These are phyloP conservation scores for Vaccinium macrocarpon DNA, from an alignment of 148 eudicot genomes.

Conservation along the genomic window DNA sequence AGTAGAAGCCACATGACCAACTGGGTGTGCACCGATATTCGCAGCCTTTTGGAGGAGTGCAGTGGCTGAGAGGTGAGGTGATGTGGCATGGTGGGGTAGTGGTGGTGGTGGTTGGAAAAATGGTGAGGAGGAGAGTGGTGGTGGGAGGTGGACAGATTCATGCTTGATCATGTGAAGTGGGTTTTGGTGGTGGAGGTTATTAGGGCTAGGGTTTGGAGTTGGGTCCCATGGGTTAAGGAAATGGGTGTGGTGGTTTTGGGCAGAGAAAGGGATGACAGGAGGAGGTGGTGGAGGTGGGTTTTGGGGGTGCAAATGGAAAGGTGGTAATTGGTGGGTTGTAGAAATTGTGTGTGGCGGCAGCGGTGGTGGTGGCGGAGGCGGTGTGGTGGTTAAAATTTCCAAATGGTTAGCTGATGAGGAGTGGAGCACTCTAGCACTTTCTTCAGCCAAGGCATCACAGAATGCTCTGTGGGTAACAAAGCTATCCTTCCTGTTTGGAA, in stretches of 20 bases:
- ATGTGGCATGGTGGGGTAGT: conserved; percentile 20
- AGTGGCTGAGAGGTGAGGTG: conserved; percentile 67
- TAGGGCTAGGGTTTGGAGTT: conserved; percentile 25
- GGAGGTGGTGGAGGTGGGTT: conserved; percentile 18
- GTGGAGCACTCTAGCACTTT: conserved; percentile 50
- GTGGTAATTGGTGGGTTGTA: neutral
- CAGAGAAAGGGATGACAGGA: conserved; percentile 16
- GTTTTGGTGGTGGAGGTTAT: conserved; percentile 5
- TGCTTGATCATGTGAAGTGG: conserved; percentile 33
- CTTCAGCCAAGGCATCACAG: conserved; percentile 86
- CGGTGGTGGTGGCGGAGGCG: no score
- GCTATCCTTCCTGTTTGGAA: conserved; percentile 62
- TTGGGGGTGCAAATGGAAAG: conserved; percentile 15
- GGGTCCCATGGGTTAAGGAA: conserved; percentile 37
- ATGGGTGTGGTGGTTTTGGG: conserved; percentile 25
- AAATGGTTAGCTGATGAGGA: conserved; percentile 46
- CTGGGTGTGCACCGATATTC: conserved; percentile 35
- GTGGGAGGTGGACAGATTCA: conserved; percentile 25
- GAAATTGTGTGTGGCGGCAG: neutral
- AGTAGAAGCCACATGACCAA: conserved; percentile 34
- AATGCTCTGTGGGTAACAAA: conserved; percentile 82
- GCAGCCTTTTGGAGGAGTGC: conserved; percentile 87
- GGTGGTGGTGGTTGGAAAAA: conserved; percentile 17
- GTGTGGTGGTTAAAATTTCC: neutral
- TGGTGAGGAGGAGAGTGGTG: conserved; percentile 22